These are phyloP conservation scores for Seiridium cupressi DNA, from an alignment of 2,329 filamentous ascomycete genomes.

Conservation along the genomic window DNA sequence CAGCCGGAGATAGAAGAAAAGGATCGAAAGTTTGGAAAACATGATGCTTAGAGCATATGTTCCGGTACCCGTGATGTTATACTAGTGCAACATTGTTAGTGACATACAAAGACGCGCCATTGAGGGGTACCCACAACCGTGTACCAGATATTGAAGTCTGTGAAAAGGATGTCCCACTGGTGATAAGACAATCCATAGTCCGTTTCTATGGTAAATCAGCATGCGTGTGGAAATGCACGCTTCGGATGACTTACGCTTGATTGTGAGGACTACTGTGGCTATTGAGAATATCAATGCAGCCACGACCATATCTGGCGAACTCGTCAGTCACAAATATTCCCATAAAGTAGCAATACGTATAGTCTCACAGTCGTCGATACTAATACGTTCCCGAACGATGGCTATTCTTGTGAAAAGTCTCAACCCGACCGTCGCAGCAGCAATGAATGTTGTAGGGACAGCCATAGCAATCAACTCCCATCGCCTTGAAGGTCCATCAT, in stretches of 20 bases:
- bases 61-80: conserved; percentile 2
- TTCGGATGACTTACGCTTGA: background rate
- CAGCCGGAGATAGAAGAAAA: conserved; percentile 9
- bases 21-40: conserved; percentile 8
- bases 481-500: background rate
- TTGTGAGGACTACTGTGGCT: background rate
- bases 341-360: background rate
- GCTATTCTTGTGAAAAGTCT: background rate
- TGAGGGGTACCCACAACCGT: background rate
- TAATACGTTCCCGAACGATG: background rate
- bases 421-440: background rate
- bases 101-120: background rate
- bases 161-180: conserved; percentile 7
- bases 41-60: conserved; percentile 3
- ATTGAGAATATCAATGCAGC: background rate
- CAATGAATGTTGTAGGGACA: background rate
- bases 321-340: background rate
- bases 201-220: background rate
- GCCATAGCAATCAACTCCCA: conserved; percentile 1
- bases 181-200: conserved; percentile 6
- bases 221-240: background rate
- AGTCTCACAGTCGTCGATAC: conserved; percentile 1
- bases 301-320: background rate
- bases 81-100: background rate
- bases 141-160: conserved; percentile 2